A percentile compares a stretch with the other conserved stretches of the same genome.
These are phyloP conservation scores for Phytophthora cryptogea DNA, from an alignment of 352 stramenopile genomes.

Conservation along the genomic window DNA sequence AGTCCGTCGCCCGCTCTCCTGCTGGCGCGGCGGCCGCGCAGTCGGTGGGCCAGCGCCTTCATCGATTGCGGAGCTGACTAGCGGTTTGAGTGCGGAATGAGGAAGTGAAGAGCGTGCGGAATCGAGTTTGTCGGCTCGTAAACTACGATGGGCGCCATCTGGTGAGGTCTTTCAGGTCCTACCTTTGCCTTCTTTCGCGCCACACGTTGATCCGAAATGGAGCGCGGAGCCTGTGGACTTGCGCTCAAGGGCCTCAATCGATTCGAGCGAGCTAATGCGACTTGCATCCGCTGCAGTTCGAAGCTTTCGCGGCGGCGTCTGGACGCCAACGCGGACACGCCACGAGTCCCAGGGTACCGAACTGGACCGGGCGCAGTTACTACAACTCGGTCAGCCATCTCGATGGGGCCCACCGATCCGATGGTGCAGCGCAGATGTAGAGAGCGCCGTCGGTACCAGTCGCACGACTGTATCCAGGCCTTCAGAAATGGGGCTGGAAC, in stretches of 20 bases:
- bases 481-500: slow-evolving; percentile 31
- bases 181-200: slow-evolving; percentile 30
- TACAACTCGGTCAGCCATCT: not conserved
- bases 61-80: slow-evolving; percentile 9
- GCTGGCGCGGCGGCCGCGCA: slow-evolving; percentile 25
- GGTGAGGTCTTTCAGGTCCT: slow-evolving; percentile 17
- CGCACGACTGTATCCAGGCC: slow-evolving; percentile 27
- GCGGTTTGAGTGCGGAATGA: slow-evolving; percentile 11
- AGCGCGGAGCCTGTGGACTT: not conserved
- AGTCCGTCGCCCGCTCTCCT: slow-evolving; percentile 12
- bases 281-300: not conserved
- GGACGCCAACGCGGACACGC: slow-evolving; percentile 5
- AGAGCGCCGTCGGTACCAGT: slow-evolving; percentile 4
- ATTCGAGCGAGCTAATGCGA: no score
- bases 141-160: not conserved
- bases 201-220: slow-evolving; percentile 14
- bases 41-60: slow-evolving; percentile 43
- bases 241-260: not conserved
- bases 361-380: not conserved
- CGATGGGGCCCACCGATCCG: not conserved
- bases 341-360: slow-evolving; percentile 8
- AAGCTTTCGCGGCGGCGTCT: not conserved
- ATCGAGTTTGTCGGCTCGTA: not conserved
- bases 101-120: not conserved
- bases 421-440: slow-evolving; percentile 2